A percentile compares a stretch with the other conserved stretches of the same genome.
These are phyloP conservation scores for Leucocoprinus leucothites DNA, from an alignment of 768 basidiomycete species.

Conservation along the genomic window DNA sequence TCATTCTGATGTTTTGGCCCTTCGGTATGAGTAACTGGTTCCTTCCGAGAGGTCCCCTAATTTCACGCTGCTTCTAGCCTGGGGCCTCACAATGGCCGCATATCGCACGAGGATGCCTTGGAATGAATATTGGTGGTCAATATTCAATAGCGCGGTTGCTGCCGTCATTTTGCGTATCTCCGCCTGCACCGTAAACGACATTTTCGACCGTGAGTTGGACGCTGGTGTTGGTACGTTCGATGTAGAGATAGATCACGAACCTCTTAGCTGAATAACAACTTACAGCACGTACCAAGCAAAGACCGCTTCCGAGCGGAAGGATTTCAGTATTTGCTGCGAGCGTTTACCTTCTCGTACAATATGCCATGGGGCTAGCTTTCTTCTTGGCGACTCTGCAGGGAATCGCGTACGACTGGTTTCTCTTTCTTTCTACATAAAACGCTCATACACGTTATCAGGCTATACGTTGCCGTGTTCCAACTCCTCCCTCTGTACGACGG, in stretches of 20 bases:
- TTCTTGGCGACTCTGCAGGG: conserved; percentile 30
- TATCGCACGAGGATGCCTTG: conserved; percentile 30
- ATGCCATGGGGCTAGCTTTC: conserved; percentile 35
- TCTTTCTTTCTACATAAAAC: not conserved
- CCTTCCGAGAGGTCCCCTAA: not conserved
- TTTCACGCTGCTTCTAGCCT: conserved; percentile 27
- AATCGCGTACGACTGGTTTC: conserved; percentile 29
- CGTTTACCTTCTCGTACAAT: conserved; percentile 39
- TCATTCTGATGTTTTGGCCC: conserved; percentile 52
- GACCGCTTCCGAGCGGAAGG: conserved; percentile 48
- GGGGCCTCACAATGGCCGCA: conserved; percentile 52
- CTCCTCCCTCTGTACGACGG: conserved; percentile 40
- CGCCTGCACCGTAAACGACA: conserved; percentile 56
- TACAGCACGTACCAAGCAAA: conserved; percentile 43
- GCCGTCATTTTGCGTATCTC: conserved; percentile 43
- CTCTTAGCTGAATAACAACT: not conserved
- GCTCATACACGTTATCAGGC: conserved; percentile 24
- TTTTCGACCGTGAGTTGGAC: conserved; percentile 50
- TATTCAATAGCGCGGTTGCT: conserved; percentile 33
- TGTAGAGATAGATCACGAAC: not conserved
- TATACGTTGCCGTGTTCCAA: conserved; percentile 42
- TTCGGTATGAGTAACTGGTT: conserved; percentile 32
- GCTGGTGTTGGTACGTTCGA: conserved; percentile 46
- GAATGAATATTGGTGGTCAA: conserved; percentile 24
- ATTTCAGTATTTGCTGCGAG: conserved; percentile 41